Base-by-base conservation (phyloP, 2,329 filamentous ascomycete species). In the Seiridium unicorne region DNA sequence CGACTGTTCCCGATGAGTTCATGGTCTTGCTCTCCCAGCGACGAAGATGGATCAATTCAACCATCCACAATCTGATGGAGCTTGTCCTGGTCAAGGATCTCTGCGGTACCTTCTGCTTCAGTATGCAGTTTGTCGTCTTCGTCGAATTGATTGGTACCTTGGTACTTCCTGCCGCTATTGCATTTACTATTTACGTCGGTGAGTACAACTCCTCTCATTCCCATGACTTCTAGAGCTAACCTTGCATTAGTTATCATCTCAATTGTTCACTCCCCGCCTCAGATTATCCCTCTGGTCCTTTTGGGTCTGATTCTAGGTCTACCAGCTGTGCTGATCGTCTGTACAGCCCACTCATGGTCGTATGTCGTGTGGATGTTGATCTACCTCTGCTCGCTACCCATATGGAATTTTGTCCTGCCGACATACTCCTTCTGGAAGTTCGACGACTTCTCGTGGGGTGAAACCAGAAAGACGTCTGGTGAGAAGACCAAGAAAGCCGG, bases 381-480 rank as follows among this genome's bases (percentile, higher is more conserved):
- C 75, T 99, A 99, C 75, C 86, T 99, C 18, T 58, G 93, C 51
- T 97, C 95, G 1, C 86, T 99, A 1, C 96, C 96, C 0, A 85
- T 99, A 60, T 99, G 95, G 95, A 99, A 99, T 77, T 97, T 99
- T 74, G 83, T 99, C 44, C 87, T 99, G 7, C 95, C 95, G 0
- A 86, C 87, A 6, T 99, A 99, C 73, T 90, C 95, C 3, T 99
- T 94, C 82, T 99, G 95, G 95, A 98, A 99, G 79, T 99, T 99
- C 74, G 95, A 99, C 74, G 95, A 99, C 80, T 99, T 99, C 82
- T 96, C 91, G 60, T 99, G 95, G 95, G 95, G 95, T 70, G 96
- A 99, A 65, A 99, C 95, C 59, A 88, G 95, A 63, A 96, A 98
- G 85, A 97, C 94, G 46, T 91, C 89, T 0, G 93, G 93, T 35